Evolutionary conservation across 2,329 filamentous ascomycete species (phyloP), one percentile per base, ranked within the genome.

Genomic region (Anisogramma anomala): DNA sequence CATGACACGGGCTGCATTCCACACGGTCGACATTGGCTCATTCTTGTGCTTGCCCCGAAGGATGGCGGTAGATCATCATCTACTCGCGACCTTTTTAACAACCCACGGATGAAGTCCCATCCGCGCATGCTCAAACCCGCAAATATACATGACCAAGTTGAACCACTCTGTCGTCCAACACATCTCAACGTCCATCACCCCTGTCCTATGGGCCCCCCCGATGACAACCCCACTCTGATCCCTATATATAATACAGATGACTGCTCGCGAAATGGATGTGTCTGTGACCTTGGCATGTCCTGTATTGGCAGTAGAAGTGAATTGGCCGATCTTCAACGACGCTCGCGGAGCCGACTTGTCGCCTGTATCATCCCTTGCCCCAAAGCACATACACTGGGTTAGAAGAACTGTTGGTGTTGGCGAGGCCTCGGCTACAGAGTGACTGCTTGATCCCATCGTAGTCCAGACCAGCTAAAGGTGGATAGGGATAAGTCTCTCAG

Each of bases 181-280:
- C 33, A 33, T 26, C 26, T 30, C 39, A 39, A 42, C 39, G 42
- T 33, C 42, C 37, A 33, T 38, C 14, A 31, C 17, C 14, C 30
- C 32, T 23, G 22, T 20, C 8, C 39, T 33, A 22, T 36, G 15
- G 26, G 26, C 14, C 32, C 34, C 35, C 36, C 14, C 22, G 28
- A 9, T 23, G 6, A 9, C 22, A 23, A 23, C 22, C 39, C 27
- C 13, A 11, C 33, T 39, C 35, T 32, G 13, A 32, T 27, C 43
- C 39, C 31, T 39, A 35, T 42, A 42, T 45, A 42, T 45, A 31
- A 26, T 42, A 45, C 43, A 42, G 26, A 42, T 20, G 14, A 39
- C 38, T 37, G 43, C 39, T 42, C 27, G 28, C 34, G 37, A 39
- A 31, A 30, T 28, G 32, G 20, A 33, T 27, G 23, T 9, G 36